Base-by-base conservation (phyloP, 768 basidiomycete species). In the Boletus rubropictus region DNA sequence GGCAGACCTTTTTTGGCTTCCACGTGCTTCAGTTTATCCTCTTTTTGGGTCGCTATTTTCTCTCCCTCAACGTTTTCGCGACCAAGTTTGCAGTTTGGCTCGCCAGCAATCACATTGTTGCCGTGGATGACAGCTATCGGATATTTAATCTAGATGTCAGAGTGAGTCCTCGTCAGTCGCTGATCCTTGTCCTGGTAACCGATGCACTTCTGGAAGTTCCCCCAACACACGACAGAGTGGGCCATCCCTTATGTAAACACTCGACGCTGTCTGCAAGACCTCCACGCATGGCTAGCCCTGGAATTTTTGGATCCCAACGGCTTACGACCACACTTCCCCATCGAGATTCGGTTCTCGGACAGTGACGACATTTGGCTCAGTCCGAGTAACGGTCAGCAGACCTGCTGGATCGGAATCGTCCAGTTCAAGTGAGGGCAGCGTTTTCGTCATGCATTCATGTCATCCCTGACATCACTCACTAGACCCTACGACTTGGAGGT, bases 351-450 rank as follows among this genome's bases (percentile, higher is more conserved):
- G 9, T 93, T 89, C 65, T 86, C 90, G 36, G 81, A 82, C 12
- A 73, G 75, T 20, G 96, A 98, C 66, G 89, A 96, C 60, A 88
- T 96, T 43, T 97, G 90, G 90, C 74, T 99, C 27, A 91, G 88
- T 63, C 96, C 96, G 2, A 85, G 86, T 59, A 81, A 80, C 60
- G 84, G 84, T 43, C 76, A 81, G 47, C 72, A 69, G 62, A 93
- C 87, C 7, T 87, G 84, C 56, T 99, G 93, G 88, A 89, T 99
- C 50, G 96, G 96, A n/a, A 81, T 98, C 43, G 80, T 96, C n/a
- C 90, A 94, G 61, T 99, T 84, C 72, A 91, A 90, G 95, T 97
- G 48, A 59, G 88, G 12, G 69, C 39, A 31, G 12, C 29, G 29
- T 17, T 42, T 22, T 44, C 40, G 29, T 51, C 42, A 20, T 28